A percentile compares a stretch with the other conserved stretches of the same genome.
phyloP scores from a whole-genome alignment of 768 basidiomycete species.

The Cystobasidium tubakii region DNA sequence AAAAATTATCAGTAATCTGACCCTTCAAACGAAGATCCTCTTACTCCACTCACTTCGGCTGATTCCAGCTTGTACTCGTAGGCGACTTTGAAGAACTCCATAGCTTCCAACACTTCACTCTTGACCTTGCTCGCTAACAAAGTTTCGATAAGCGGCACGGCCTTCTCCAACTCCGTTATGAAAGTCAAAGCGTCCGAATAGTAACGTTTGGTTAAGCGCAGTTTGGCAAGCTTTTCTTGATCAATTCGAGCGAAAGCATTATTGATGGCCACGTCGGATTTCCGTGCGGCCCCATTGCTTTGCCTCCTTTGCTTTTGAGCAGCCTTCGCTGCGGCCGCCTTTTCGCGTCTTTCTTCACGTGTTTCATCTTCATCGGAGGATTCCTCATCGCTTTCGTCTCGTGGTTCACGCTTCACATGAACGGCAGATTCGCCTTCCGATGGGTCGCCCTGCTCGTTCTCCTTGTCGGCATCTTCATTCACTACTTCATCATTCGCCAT shows the following conservation, averaged over 20 bases:
- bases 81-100: conserved; percentile 74
- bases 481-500: conserved; percentile 44
- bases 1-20: conserved; percentile 1
- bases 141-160: conserved; percentile 59
- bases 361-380: conserved; percentile 41
- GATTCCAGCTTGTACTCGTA: conserved; percentile 72
- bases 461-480: conserved; percentile 57
- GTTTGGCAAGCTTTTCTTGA: conserved; percentile 60
- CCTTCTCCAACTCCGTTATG: conserved; percentile 62
- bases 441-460: conserved; percentile 48
- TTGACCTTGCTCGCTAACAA: conserved; percentile 69
- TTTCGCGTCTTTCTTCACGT: conserved; percentile 45
- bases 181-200: conserved; percentile 78
- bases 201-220: conserved; percentile 74
- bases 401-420: conserved; percentile 37
- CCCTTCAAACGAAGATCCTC: no score
- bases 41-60: conserved; percentile 58
- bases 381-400: conserved; percentile 38
- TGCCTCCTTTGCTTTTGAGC: conserved; percentile 46
- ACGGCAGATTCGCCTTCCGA: conserved; percentile 49
- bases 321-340: conserved; percentile 42
- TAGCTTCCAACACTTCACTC: conserved; percentile 53
- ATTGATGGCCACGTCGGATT: conserved; percentile 63
- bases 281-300: conserved; percentile 58
- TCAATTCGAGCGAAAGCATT: conserved; percentile 67